These are phyloP conservation scores for Hypoxylon intermedium DNA, from an alignment of 495 filamentous ascomycete species.

Conservation along the genomic window DNA sequence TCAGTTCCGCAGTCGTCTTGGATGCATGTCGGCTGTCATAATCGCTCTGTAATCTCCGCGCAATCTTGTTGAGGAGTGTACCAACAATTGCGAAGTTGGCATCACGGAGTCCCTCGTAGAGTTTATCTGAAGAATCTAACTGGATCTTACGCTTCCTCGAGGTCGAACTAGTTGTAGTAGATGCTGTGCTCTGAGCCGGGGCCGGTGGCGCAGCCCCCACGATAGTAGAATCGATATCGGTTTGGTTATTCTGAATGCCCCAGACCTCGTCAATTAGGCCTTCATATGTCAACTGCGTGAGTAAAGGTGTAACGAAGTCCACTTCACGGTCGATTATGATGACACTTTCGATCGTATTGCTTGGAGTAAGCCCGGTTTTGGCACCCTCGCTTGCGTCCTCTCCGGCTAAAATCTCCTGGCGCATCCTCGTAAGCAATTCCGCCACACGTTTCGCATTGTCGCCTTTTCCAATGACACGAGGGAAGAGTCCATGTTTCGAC, in stretches of 20 bases:
- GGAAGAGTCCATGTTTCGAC: slow-evolving; percentile 89
- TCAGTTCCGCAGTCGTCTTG: slow-evolving; percentile 87
- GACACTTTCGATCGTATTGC: slow-evolving; percentile 82
- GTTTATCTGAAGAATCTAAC: slow-evolving; percentile 85
- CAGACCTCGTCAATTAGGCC: slow-evolving; percentile 95
- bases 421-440: slow-evolving; percentile 90
- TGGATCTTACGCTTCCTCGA: slow-evolving; percentile 86
- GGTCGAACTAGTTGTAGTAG: slow-evolving; percentile 42
- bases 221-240: slow-evolving; percentile 91
- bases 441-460: slow-evolving; percentile 89
- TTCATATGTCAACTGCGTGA: slow-evolving; percentile 97
- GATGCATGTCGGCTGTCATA: slow-evolving; percentile 89
- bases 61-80: slow-evolving; percentile 85
- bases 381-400: slow-evolving; percentile 70
- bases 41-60: slow-evolving; percentile 83
- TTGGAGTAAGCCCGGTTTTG: slow-evolving; percentile 79
- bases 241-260: slow-evolving; percentile 85
- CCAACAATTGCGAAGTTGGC: slow-evolving; percentile 96
- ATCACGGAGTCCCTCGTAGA: slow-evolving; percentile 88
- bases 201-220: slow-evolving; percentile 73
- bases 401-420: slow-evolving; percentile 83
- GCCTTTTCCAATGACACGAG: slow-evolving; percentile 94
- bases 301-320: slow-evolving; percentile 86
- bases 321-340: slow-evolving; percentile 96
- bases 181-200: slow-evolving; percentile 59